Percentiles rank a stretch among this genome's conserved stretches.
phyloP scores from a whole-genome alignment of 345 rosid genomes.

The Kernera saxatilis region DNA sequence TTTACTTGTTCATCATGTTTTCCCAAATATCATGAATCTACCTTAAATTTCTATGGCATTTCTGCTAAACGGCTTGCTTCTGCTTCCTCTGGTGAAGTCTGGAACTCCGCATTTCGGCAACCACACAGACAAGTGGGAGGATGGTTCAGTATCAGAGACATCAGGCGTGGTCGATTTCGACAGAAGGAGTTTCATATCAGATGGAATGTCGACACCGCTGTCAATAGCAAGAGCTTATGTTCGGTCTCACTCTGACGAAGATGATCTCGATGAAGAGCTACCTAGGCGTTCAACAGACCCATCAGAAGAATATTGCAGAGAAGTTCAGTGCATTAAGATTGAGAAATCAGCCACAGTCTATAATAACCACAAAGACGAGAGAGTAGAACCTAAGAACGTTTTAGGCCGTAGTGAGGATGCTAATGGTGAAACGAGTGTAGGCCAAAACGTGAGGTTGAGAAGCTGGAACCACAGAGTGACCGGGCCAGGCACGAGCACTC shows the following conservation, averaged over 20 bases:
- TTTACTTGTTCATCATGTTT: not conserved
- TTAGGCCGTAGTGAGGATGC: not conserved
- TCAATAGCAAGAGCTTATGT: conserved; percentile 35
- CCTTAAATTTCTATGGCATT: not conserved
- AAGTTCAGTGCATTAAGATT: conserved; percentile 75
- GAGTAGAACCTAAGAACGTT: not conserved
- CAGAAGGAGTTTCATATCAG: conserved; percentile 44
- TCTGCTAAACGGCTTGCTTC: conserved; percentile 1
- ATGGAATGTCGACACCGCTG: conserved; percentile 37
- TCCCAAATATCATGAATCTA: not conserved
- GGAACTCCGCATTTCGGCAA: conserved; percentile 29
- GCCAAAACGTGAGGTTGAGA: conserved; percentile 30
- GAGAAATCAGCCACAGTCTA: conserved; percentile 34
- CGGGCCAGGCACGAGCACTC: conserved; percentile 44
- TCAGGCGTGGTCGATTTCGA: conserved; percentile 40
- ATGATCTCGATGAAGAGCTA: conserved; percentile 20
- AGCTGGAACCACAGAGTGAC: conserved; percentile 51
- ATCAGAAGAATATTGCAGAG: conserved; percentile 77
- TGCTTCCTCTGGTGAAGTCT: conserved; percentile 15
- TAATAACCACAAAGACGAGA: conserved; percentile 37
- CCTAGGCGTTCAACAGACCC: conserved; percentile 38
- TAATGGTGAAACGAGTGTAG: conserved; percentile 8
- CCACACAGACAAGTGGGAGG: conserved; percentile 53
- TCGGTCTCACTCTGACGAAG: conserved; percentile 33
- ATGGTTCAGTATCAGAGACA: conserved; percentile 63